A percentile compares a stretch with the other conserved stretches of the same genome.
phyloP scores from a whole-genome alignment of 2,329 filamentous ascomycete species.

The Ilyonectria destructans region DNA sequence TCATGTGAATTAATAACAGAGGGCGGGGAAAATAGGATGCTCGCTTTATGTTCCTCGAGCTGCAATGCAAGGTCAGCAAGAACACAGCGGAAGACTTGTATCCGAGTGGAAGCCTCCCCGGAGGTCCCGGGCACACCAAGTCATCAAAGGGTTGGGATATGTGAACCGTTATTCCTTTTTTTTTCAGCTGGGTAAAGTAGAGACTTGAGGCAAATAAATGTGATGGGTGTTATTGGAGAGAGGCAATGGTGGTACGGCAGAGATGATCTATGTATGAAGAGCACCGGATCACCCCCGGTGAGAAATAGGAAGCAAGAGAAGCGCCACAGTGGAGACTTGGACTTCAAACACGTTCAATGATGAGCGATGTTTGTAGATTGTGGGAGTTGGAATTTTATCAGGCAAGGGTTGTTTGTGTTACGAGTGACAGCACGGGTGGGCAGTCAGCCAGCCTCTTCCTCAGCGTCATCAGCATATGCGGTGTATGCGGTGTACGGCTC shows the following conservation, averaged over 20 bases:
- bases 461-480: neutral
- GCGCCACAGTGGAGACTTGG: neutral
- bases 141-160: too few species aligned
- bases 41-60: too few species aligned
- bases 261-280: too few species aligned
- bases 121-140: too few species aligned
- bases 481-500: neutral
- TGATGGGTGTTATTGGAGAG: too few species aligned
- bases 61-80: constrained; percentile 8
- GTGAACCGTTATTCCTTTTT: too few species aligned
- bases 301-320: neutral
- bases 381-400: neutral
- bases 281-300: too few species aligned
- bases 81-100: neutral
- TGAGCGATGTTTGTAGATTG: neutral
- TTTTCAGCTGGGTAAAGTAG: neutral
- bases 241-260: too few species aligned
- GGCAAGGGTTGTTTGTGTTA: neutral
- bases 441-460: neutral
- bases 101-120: neutral
- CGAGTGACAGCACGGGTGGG: neutral
- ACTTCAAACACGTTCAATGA: neutral
- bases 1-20: neutral
- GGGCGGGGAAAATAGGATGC: neutral
- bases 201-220: neutral